Evolutionary conservation across 2,329 filamentous ascomycete species (phyloP).

Genomic region (Colletotrichum gloeosporioides): DNA sequence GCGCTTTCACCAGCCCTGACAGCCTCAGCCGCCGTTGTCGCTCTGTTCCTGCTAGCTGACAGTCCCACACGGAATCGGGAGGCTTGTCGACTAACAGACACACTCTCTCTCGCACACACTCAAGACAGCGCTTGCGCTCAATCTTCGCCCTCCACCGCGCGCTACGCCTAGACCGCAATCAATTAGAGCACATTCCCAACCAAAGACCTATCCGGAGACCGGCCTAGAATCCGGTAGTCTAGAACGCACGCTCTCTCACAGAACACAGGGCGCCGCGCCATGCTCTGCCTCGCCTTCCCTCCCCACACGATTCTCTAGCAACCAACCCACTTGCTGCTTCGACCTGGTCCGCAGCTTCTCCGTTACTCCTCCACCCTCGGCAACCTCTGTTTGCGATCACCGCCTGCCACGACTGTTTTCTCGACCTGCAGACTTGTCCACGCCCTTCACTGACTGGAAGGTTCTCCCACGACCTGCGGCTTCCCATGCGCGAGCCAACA

Average conservation of each 20-base stretch:
- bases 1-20: slow-evolving; percentile 6
- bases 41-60: not conserved
- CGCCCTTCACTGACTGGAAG: not conserved
- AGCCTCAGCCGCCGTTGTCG: slow-evolving; percentile 8
- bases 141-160: not conserved
- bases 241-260: not conserved
- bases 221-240: slow-evolving; percentile 2
- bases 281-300: slow-evolving; percentile 3
- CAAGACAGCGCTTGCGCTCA: not conserved
- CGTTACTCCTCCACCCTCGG: not conserved
- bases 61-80: not conserved
- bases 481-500: slow-evolving; percentile 17
- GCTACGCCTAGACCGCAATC: slow-evolving; percentile 6
- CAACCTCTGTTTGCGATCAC: not conserved
- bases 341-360: not conserved
- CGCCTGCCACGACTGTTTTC: not conserved
- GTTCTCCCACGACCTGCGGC: slow-evolving; percentile 2
- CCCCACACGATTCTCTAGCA: slow-evolving; percentile 16
- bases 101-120: not conserved
- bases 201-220: not conserved
- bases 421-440: not conserved
- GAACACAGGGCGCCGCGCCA: slow-evolving; percentile 8
- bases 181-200: slow-evolving; percentile 16
- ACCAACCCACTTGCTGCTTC: not conserved
- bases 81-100: slow-evolving; percentile 1